phyloP scores from a whole-genome alignment of 1,284 basidiomycete species.

The Grifola frondosa region DNA sequence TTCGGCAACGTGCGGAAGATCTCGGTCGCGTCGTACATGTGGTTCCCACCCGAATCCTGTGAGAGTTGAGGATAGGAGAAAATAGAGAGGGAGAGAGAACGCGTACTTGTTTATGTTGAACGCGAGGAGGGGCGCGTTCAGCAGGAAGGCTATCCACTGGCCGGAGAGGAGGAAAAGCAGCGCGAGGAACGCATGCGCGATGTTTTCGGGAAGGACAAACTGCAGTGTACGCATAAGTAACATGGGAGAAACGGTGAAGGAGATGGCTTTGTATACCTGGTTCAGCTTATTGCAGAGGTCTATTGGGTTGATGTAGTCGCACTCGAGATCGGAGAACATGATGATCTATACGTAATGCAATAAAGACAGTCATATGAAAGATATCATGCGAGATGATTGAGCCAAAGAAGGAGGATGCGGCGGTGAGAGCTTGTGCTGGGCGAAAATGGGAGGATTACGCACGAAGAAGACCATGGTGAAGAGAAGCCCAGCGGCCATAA shows the following conservation, averaged over 20 bases:
- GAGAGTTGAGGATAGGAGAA: conserved; percentile 2
- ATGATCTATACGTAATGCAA: conserved; percentile 75
- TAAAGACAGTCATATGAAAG: conserved; percentile 4
- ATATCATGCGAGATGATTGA: neutral
- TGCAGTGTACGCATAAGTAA: conserved; percentile 33
- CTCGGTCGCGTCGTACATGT: conserved; percentile 99
- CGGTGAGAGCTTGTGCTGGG: neutral
- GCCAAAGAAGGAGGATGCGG: neutral
- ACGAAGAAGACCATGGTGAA: conserved; percentile 99
- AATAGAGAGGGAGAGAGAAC: neutral
- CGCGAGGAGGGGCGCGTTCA: conserved; percentile 88
- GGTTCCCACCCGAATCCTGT: conserved; percentile 89
- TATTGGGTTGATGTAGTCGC: conserved; percentile 99
- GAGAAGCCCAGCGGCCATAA: conserved; percentile 88
- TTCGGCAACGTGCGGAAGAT: conserved; percentile 94
- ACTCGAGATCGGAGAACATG: conserved; percentile 99
- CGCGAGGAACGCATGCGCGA: conserved; percentile 90
- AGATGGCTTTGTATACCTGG: conserved; percentile 56
- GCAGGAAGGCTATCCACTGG: conserved; percentile 92
- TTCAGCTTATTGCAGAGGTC: conserved; percentile 99
- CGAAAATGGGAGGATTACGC: conserved; percentile 37
- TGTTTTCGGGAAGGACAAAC: conserved; percentile 98
- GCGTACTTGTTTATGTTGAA: conserved; percentile 95
- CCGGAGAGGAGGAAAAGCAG: conserved; percentile 88
- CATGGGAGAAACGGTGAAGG: conserved; percentile 1